phyloP scores from a whole-genome alignment of 805 yeast genomes.

The Ogataea nonfermentans region DNA sequence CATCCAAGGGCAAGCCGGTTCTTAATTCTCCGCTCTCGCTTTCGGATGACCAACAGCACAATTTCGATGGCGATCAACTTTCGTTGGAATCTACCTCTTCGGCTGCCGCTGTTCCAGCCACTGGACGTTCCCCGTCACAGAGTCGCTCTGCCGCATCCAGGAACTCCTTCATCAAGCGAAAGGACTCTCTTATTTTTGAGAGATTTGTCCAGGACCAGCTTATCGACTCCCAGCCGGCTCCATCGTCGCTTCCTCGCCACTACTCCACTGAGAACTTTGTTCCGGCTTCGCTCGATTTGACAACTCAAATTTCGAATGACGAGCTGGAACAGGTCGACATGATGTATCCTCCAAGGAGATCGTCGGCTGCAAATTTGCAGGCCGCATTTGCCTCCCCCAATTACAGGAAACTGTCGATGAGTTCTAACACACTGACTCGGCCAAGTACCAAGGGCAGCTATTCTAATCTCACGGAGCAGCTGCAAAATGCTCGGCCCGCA shows the following conservation, averaged over 20 bases:
- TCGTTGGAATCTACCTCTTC: slow-evolving; percentile 20
- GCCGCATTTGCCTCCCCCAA: slow-evolving; percentile 30
- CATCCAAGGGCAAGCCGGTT: neutral
- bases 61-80: slow-evolving; percentile 22
- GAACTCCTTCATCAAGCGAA: slow-evolving; percentile 14
- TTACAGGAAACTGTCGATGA: slow-evolving; percentile 19
- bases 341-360: slow-evolving; percentile 49
- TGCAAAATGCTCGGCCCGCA: slow-evolving; percentile 21
- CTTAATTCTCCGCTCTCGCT: slow-evolving; percentile 23
- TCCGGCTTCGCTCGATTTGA: slow-evolving; percentile 55
- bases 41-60: slow-evolving; percentile 18
- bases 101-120: slow-evolving; percentile 7
- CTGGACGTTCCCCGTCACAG: slow-evolving; percentile 4
- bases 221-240: slow-evolving; percentile 31
- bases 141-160: slow-evolving; percentile 5
- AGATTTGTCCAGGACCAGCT: slow-evolving; percentile 62
- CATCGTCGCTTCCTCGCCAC: slow-evolving; percentile 34
- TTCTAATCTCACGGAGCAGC: slow-evolving; percentile 30
- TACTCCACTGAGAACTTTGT: slow-evolving; percentile 49
- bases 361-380: slow-evolving; percentile 51
- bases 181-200: slow-evolving; percentile 58
- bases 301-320: slow-evolving; percentile 40
- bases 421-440: slow-evolving; percentile 22
- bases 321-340: slow-evolving; percentile 40
- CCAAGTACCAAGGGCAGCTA: slow-evolving; percentile 22